Base-by-base conservation (phyloP, 768 basidiomycete genomes). In the Russula brevipes region DNA sequence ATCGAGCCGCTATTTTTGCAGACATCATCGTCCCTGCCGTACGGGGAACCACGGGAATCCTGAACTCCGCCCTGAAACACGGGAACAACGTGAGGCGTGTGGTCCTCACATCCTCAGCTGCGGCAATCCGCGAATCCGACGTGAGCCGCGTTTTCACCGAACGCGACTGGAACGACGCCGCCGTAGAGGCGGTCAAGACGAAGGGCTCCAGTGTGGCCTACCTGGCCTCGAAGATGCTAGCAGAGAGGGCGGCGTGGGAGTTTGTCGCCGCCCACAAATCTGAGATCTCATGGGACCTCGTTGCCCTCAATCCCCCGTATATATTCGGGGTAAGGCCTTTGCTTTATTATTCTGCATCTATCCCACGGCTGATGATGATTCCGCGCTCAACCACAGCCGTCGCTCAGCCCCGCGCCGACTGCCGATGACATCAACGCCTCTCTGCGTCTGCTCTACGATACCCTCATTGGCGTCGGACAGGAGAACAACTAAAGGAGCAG, bases 11-110 rank as follows among this genome's bases (percentile, higher is more conserved):
- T 17, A 45, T 33, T 17, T 14, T 17, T 41, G 12, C 47, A 86
- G 85, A 88, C 63, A 68, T 89, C 44, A 84, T 90, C 65, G 72
- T 71, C 17, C 91, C 91, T 5, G 91, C 91, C 31, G 81, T 92
- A 4, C 74, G 82, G 3, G 90, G 91, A 1, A 92, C 90, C 0
- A 68, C 81, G 1, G 78, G 83, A 6, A 76, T 92, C 14, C 75
- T 93, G 31, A 74, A 82, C 63, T 83, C 83, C 49, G 80, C 83
- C 9, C 70, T 81, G 59, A 85, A 83, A 70, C 70, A 82, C 66
- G 79, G 77, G 82, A 85, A 64, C 24, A 74, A 65, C 7, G 73
- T 89, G 65, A 81, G 85, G 72, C 82, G 89, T 44, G 73, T 90
- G 16, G 79, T 89, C 16, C 71, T 87, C 63, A 85, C 85, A 0